Conservation (phyloP, 257 asterid species). For the Ajuga chamaepitys region DNA sequence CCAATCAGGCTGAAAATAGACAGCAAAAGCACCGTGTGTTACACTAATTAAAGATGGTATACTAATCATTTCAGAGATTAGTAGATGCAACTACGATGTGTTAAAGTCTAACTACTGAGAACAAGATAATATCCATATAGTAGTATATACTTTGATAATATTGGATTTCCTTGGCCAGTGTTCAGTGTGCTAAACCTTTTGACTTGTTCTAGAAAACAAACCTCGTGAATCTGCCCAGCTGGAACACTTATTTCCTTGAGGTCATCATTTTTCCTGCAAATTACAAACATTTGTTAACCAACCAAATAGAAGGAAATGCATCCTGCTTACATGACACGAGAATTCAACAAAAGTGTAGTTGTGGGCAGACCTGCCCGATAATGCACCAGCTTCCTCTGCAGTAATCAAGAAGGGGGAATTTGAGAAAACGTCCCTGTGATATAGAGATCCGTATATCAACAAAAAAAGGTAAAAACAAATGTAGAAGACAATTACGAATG, state of each 20-base stretch:
- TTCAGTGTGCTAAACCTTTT: background rate
- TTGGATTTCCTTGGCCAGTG: background rate
- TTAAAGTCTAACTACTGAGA: background rate
- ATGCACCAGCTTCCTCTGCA: constrained; percentile 85
- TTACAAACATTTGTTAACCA: background rate
- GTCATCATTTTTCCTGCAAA: constrained; percentile 62
- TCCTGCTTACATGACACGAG: constrained; percentile 4
- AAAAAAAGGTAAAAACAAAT: constrained; percentile 12
- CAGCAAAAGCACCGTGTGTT: background rate
- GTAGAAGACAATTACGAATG: constrained; percentile 1
- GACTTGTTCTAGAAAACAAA: constrained; percentile 26
- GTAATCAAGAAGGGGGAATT: constrained; percentile 88
- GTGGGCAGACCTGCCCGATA: constrained; percentile 53
- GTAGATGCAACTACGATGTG: background rate
- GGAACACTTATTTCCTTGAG: constrained; percentile 70
- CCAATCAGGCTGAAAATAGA: constrained; percentile 15
- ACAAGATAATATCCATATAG: constrained; percentile 5
- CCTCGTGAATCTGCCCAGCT: constrained; percentile 86
- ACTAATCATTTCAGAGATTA: background rate
- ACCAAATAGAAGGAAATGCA: background rate
- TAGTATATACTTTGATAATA: background rate
- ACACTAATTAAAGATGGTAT: background rate
- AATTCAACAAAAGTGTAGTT: constrained; percentile 15
- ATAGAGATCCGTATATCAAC: constrained; percentile 13
- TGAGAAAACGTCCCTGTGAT: constrained; percentile 72